A percentile compares a stretch with the other conserved stretches of the same genome.
Conservation (phyloP, 768 basidiomycete species). For the Rhodotorula taiwanensis region DNA sequence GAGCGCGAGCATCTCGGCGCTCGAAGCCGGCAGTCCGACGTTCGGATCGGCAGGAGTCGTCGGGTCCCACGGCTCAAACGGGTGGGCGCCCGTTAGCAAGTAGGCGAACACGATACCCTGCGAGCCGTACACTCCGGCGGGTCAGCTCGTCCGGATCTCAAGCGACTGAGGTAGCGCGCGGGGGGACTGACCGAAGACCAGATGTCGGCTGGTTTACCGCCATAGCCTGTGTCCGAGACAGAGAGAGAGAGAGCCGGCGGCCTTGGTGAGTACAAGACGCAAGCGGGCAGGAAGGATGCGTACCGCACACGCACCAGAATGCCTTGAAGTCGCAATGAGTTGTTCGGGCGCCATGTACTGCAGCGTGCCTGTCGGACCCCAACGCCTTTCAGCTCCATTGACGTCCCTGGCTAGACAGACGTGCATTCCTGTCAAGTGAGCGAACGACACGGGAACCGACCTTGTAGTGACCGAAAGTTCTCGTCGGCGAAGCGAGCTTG, state of each 20-base stretch:
- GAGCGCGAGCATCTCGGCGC: background rate
- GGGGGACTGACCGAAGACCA: constrained; percentile 2
- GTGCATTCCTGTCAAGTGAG: too few species aligned
- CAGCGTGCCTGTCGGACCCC: constrained; percentile 18
- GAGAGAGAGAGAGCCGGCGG: background rate
- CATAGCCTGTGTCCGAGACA: constrained; percentile 1
- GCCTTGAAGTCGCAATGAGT: constrained; percentile 8
- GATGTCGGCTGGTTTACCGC: constrained; percentile 7
- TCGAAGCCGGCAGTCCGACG: background rate
- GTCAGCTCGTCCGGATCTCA: too few species aligned
- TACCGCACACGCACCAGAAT: background rate
- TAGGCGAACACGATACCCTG: constrained; percentile 1
- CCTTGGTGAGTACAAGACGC: background rate
- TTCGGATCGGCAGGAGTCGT: background rate
- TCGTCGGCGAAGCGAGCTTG: background rate
- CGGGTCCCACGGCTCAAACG: background rate
- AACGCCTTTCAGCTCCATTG: too few species aligned
- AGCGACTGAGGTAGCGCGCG: too few species aligned
- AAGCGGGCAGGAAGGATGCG: too few species aligned
- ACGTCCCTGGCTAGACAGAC: too few species aligned
- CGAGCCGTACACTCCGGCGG: too few species aligned
- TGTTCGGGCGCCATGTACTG: constrained; percentile 24
- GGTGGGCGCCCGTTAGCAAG: constrained; percentile 1
- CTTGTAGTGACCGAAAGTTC: constrained; percentile 3
- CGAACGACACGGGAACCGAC: too few species aligned